Evolutionary conservation across 768 basidiomycete species (phyloP).

Genomic region (Dentipellis sp.): DNA sequence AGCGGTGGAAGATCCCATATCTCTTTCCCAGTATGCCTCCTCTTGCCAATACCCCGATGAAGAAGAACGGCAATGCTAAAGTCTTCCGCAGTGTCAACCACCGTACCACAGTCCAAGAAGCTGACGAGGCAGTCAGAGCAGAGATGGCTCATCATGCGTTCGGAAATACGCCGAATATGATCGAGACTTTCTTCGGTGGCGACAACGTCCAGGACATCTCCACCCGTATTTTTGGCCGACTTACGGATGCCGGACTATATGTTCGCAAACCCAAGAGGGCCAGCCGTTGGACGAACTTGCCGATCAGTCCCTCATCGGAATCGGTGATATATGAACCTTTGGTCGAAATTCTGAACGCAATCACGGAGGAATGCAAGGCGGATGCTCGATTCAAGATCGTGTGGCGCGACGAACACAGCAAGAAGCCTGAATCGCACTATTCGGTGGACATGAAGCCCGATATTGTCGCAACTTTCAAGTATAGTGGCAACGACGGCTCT

Average conservation of each 20-base stretch:
- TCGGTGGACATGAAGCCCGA: neutral
- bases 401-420: neutral
- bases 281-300: neutral
- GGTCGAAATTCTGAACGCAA: neutral
- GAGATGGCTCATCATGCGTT: neutral
- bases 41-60: neutral
- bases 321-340: neutral
- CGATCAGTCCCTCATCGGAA: neutral
- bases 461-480: neutral
- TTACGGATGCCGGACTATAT: neutral
- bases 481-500: neutral
- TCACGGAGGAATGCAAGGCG: neutral
- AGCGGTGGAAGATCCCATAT: neutral
- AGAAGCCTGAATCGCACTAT: neutral
- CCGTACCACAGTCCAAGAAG: neutral
- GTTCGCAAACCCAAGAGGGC: neutral
- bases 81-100: neutral
- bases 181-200: neutral
- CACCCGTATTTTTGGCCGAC: neutral
- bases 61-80: neutral
- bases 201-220: neutral
- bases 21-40: neutral
- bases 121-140: neutral
- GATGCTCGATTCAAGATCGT: neutral
- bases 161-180: neutral